Percentiles rank a stretch among this genome's conserved stretches.
phyloP scores from a whole-genome alignment of 352 stramenopile species.

The Globisporangium camurandrum region DNA sequence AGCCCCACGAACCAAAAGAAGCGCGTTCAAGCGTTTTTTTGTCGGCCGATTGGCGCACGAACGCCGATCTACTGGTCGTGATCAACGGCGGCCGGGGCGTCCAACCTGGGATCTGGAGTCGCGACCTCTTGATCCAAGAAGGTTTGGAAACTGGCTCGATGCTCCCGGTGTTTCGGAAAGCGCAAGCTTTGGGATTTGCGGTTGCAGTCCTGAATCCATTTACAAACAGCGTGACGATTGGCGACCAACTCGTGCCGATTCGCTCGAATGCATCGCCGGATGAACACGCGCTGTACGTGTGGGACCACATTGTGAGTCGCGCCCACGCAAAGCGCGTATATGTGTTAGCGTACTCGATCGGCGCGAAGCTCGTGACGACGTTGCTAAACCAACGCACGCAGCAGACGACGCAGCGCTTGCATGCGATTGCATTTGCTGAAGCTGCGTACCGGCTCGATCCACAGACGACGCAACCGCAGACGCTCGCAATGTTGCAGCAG shows the following conservation, averaged over 20 bases:
- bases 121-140: constrained; percentile 68
- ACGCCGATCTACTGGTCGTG: constrained; percentile 53
- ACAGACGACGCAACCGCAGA: constrained; percentile 33
- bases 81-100: constrained; percentile 61
- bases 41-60: constrained; percentile 57
- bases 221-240: constrained; percentile 63
- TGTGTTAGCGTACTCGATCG: constrained; percentile 64
- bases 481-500: constrained; percentile 54
- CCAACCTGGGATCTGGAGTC: constrained; percentile 74
- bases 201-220: constrained; percentile 67
- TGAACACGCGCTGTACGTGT: constrained; percentile 68
- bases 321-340: constrained; percentile 50
- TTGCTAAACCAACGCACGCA: constrained; percentile 58
- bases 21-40: constrained; percentile 63
- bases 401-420: constrained; percentile 41
- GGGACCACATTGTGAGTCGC: constrained; percentile 65
- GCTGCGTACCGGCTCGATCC: constrained; percentile 52
- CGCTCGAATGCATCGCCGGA: constrained; percentile 49
- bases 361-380: constrained; percentile 57
- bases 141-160: constrained; percentile 70
- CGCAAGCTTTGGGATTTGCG: constrained; percentile 32
- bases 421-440: constrained; percentile 64
- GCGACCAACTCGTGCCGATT: constrained; percentile 46
- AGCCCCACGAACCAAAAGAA: constrained; percentile 56
- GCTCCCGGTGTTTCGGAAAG: constrained; percentile 54